Evolutionary conservation across 441 rosid genomes (phyloP).

Genomic region (Bocquillonia castaneifolia): DNA sequence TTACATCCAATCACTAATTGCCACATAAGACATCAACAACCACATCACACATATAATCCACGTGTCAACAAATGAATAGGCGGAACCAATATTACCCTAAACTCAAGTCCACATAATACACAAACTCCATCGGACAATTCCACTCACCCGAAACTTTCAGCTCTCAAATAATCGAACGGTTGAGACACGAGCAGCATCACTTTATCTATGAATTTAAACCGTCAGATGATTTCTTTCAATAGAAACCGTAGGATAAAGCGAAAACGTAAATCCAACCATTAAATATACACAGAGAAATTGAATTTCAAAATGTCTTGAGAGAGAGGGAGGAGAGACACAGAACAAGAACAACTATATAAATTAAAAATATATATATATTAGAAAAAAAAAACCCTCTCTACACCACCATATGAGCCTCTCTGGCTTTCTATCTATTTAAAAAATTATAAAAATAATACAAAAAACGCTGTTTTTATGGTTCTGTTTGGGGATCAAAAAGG

Average conservation of each 20-base stretch:
- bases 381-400: constrained; percentile 9
- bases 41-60: background rate
- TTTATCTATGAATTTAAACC: constrained; percentile 46
- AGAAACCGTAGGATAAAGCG: constrained; percentile 35
- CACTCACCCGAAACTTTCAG: constrained; percentile 4
- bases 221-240: constrained; percentile 33
- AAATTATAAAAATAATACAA: background rate
- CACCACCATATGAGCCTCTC: constrained; percentile 3
- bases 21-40: constrained; percentile 4
- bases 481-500: constrained; percentile 10
- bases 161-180: constrained; percentile 44
- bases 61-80: background rate
- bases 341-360: constrained; percentile 32
- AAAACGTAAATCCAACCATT: constrained; percentile 49
- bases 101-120: background rate
- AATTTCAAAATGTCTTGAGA: constrained; percentile 70
- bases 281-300: constrained; percentile 46
- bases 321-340: constrained; percentile 71
- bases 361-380: background rate
- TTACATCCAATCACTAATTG: background rate
- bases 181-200: constrained; percentile 15
- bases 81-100: background rate
- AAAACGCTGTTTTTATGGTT: background rate
- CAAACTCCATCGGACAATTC: background rate
- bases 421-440: constrained; percentile 19